phyloP scores from a whole-genome alignment of 192 early-diverging fungal species.

The Globomyces pollinis-pini region DNA sequence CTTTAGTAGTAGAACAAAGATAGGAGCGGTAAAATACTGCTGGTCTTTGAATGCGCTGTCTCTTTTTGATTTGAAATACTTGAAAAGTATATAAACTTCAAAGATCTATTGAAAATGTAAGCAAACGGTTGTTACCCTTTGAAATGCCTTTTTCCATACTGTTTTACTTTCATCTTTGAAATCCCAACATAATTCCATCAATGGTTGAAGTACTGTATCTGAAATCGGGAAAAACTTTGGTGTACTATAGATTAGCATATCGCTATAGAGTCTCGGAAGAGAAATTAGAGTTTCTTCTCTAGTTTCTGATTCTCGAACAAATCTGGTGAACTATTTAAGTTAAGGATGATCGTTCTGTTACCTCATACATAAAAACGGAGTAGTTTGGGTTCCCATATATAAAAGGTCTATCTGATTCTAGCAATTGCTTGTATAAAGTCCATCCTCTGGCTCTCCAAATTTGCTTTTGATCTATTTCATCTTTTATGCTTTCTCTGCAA shows the following conservation, averaged over 20 bases:
- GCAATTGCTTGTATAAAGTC: neutral
- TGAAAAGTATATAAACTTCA: neutral
- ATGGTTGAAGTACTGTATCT: neutral
- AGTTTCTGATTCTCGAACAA: neutral
- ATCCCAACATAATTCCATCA: constrained; percentile 9
- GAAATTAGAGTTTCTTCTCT: neutral
- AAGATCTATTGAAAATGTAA: neutral
- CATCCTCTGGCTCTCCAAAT: constrained; percentile 8
- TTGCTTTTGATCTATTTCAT: neutral
- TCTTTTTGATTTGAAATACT: neutral
- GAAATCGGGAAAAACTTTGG: neutral
- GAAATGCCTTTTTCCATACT: constrained; percentile 7
- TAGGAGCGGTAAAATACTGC: neutral
- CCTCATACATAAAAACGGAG: neutral
- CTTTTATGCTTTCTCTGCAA: neutral
- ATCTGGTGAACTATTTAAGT: neutral
- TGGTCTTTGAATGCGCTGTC: neutral
- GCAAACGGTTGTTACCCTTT: neutral
- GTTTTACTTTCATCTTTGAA: neutral
- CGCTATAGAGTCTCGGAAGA: neutral
- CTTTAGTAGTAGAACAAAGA: neutral
- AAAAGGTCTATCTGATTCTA: neutral
- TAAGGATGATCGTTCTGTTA: too few relatives aligned
- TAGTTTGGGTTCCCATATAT: neutral
- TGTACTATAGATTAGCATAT: neutral